A percentile compares a stretch with the other conserved stretches of the same genome.
These are phyloP conservation scores for Phialophora chinensis DNA, from an alignment of 2,329 filamentous ascomycete species.

Conservation along the genomic window DNA sequence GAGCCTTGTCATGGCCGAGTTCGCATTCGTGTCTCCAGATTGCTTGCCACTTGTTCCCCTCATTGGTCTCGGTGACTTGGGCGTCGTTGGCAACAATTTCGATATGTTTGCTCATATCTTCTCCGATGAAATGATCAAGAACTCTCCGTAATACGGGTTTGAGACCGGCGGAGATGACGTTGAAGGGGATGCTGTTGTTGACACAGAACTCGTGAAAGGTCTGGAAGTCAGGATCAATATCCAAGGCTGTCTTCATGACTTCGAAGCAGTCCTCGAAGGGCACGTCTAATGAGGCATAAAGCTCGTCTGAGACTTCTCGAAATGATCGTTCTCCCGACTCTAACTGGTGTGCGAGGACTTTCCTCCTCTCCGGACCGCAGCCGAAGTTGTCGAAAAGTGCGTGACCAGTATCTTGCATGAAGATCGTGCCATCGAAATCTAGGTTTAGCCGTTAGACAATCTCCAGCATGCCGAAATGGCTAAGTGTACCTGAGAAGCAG, in stretches of 20 bases:
- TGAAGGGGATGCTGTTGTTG: slow-evolving; percentile 68
- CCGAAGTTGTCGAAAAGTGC: slow-evolving; percentile 71
- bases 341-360: slow-evolving; percentile 67
- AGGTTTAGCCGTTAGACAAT: slow-evolving; percentile 27
- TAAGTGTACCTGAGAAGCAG: slow-evolving; percentile 52
- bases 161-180: slow-evolving; percentile 71
- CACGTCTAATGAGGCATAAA: slow-evolving; percentile 71
- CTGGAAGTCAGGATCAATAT: slow-evolving; percentile 69
- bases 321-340: slow-evolving; percentile 69
- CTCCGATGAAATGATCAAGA: slow-evolving; percentile 69
- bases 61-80: slow-evolving; percentile 57
- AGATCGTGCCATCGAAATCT: slow-evolving; percentile 76
- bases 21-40: slow-evolving; percentile 71
- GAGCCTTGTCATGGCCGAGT: slow-evolving; percentile 70
- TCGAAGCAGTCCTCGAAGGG: slow-evolving; percentile 72
- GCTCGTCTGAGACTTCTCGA: slow-evolving; percentile 73
- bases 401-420: slow-evolving; percentile 73
- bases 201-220: slow-evolving; percentile 70
- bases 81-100: slow-evolving; percentile 73
- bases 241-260: slow-evolving; percentile 65
- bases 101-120: slow-evolving; percentile 64
- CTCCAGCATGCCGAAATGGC: neutral
- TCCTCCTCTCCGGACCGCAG: slow-evolving; percentile 63
- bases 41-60: slow-evolving; percentile 68
- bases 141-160: slow-evolving; percentile 68